phyloP scores from a whole-genome alignment of 1,139 yeast species.

The Ogataea hybrid region DNA sequence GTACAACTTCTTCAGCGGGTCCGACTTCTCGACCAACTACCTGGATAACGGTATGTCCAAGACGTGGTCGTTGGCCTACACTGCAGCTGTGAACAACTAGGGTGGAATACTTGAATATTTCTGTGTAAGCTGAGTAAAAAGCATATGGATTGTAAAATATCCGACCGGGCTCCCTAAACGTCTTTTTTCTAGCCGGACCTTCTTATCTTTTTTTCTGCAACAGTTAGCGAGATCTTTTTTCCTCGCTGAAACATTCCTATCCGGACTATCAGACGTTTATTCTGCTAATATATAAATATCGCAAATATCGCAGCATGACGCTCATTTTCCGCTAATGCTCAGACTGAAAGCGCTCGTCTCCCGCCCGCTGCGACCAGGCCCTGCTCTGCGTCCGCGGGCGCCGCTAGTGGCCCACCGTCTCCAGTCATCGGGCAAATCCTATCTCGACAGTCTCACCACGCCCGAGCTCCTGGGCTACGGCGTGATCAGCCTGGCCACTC shows the following conservation, averaged over 20 bases:
- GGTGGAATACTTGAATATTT: neutral
- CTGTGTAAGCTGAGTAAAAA: neutral
- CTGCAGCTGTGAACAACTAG: constrained; percentile 36
- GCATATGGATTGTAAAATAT: neutral
- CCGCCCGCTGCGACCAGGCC: neutral
- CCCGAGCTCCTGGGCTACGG: constrained; percentile 57
- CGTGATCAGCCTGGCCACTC: constrained; percentile 65
- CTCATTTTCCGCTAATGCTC: neutral
- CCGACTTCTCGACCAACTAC: constrained; percentile 35
- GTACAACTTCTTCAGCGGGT: constrained; percentile 55
- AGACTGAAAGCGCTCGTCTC: neutral
- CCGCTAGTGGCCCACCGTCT: no score
- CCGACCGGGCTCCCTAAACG: no score
- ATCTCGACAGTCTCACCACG: constrained; percentile 28
- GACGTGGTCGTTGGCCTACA: constrained; percentile 58
- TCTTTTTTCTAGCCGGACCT: no score
- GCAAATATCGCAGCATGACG: neutral
- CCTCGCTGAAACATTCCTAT: constrained; percentile 8
- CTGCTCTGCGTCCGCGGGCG: constrained; percentile 1
- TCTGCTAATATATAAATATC: constrained; percentile 1
- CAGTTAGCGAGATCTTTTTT: constrained; percentile 4
- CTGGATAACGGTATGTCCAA: constrained; percentile 58
- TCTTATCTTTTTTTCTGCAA: constrained; percentile 5
- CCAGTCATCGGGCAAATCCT: constrained; percentile 7
- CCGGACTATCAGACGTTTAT: neutral